phyloP scores from a whole-genome alignment of 305 asterid species.

The Ilex paraguariensis region DNA sequence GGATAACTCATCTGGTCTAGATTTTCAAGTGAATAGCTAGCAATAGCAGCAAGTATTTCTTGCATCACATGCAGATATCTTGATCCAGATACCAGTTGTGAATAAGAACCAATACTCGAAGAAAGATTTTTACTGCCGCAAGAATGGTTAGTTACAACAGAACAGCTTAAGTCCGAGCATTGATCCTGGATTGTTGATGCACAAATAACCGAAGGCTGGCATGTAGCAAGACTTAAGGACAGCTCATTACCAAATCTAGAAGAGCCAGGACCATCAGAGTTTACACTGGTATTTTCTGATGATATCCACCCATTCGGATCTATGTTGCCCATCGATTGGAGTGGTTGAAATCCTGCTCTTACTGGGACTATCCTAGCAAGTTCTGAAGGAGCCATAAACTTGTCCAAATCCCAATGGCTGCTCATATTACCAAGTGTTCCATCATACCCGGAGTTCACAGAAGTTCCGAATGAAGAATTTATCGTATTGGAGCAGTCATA shows the following conservation, averaged over 20 bases:
- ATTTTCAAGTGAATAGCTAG: slow-evolving; percentile 49
- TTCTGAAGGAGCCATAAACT: slow-evolving; percentile 21
- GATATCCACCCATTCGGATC: slow-evolving; percentile 34
- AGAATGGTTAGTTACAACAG: slow-evolving; percentile 30
- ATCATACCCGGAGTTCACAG: slow-evolving; percentile 18
- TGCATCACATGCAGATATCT: slow-evolving; percentile 63
- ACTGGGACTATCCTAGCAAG: slow-evolving; percentile 19
- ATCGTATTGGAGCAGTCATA: slow-evolving; percentile 14
- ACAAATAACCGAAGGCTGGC: slow-evolving; percentile 24
- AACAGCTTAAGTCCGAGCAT: slow-evolving; percentile 46
- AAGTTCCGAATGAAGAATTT: slow-evolving; percentile 23
- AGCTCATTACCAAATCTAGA: slow-evolving; percentile 56
- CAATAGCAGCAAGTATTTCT: slow-evolving; percentile 73
- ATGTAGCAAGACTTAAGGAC: slow-evolving; percentile 65
- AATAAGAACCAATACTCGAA: slow-evolving; percentile 34
- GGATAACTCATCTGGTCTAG: slow-evolving; percentile 19
- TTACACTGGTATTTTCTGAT: slow-evolving; percentile 23
- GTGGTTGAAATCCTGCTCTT: slow-evolving; percentile 18
- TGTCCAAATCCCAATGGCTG: slow-evolving; percentile 30
- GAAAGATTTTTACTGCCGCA: slow-evolving; percentile 38
- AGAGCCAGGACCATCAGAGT: slow-evolving; percentile 24
- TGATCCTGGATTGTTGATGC: slow-evolving; percentile 29
- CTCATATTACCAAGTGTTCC: slow-evolving; percentile 23
- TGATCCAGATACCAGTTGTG: slow-evolving; percentile 47
- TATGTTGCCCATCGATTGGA: slow-evolving; percentile 15